Evolutionary conservation across 192 early-diverging fungal species (phyloP), one percentile per base, ranked within the genome.

Genomic region (Phycomyces blakesleeanus): DNA sequence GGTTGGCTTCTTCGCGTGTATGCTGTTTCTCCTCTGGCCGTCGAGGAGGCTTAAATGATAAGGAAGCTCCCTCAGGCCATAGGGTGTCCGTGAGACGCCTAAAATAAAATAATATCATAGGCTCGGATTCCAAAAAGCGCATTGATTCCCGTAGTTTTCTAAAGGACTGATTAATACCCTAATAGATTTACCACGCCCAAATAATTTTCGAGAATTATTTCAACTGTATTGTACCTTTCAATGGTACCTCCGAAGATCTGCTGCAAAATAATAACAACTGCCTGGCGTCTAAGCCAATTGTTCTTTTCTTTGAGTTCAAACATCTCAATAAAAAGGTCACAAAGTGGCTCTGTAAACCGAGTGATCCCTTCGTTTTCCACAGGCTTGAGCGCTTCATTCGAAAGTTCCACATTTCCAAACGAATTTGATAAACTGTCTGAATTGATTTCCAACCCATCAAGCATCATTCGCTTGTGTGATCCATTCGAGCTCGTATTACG

Each of bases 301-400:
- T 87, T 89, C 40, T 84, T 82, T 55, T 85, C 88, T 67, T 88
- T 87, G 37, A 97, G 76, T n/a, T 95, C 95, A 80, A 97, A 97
- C n/a, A 91, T 64, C 71, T 97, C 93, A 50, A 93, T 84, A 54
- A 97, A 86, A 27, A 96, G 71, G 59, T 95, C 91, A 58, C 90
- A 85, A 8, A 94, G 60, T 11, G 87, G 83, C 50, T 92, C 93
- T 5, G 87, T 81, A 26, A 88, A 85, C 3, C 67, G 64, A 0
- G 79, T 77, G 1, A 75, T 63, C 12, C 76, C 74, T 53, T 81
- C 78, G 2, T 61, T 55, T 40, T 69, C 71, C 0, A 57, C 55
- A 3, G 55, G 37, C 41, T 64, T 63, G 14, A 61, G n/a, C n/a
- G 44, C 14, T 20, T 61, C 59, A 6, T 6, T 54, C 8, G 20